phyloP scores from a whole-genome alignment of 139 green algal species.

The Zygnema circumcarinatum region DNA sequence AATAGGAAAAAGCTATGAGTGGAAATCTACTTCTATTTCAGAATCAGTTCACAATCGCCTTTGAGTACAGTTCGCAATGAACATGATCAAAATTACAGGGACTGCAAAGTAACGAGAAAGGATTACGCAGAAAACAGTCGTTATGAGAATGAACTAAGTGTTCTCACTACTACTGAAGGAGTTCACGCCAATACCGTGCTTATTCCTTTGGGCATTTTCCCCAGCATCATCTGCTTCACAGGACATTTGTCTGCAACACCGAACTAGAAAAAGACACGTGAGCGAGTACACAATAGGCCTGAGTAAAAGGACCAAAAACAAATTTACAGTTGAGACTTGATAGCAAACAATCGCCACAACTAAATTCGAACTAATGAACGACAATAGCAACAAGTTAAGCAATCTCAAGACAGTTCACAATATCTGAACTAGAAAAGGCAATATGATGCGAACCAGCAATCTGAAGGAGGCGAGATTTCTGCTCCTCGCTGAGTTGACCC shows the following conservation, averaged over 20 bases:
- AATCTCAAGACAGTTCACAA: no score
- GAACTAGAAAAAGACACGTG: conserved; percentile 5
- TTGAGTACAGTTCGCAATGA: no score
- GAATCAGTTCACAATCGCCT: no score
- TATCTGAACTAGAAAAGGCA: neutral
- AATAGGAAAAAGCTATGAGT: no score
- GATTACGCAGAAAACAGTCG: neutral
- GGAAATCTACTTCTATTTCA: no score
- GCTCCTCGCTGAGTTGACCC: conserved; percentile 9
- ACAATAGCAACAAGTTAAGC: neutral
- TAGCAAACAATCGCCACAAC: neutral
- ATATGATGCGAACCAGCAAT: conserved; percentile 21
- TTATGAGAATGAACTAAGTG: neutral
- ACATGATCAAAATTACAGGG: no score
- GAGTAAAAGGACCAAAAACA: neutral
- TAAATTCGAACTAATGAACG: neutral
- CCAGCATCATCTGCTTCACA: conserved; percentile 48
- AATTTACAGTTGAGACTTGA: neutral
- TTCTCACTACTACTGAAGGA: no score
- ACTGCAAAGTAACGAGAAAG: neutral
- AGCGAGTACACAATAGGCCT: neutral
- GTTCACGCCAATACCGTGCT: neutral
- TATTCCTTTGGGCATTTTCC: conserved; percentile 37
- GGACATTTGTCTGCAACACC: conserved; percentile 22
- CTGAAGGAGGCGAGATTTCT: neutral